These are phyloP conservation scores for Chlorokybus atmophyticus DNA, from an alignment of 139 green algal genomes.

Conservation along the genomic window DNA sequence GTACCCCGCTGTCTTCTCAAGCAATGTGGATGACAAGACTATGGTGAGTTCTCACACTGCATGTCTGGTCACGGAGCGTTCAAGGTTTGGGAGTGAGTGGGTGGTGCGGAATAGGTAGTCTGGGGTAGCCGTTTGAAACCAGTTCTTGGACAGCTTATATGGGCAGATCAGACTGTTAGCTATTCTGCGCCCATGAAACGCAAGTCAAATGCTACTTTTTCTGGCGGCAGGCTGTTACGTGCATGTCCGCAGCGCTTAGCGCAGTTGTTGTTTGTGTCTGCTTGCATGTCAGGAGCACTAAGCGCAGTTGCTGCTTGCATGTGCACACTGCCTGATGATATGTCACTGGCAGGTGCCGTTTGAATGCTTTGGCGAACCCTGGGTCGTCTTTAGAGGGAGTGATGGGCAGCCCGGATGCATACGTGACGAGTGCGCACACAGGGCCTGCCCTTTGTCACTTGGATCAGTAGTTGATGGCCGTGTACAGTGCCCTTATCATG, in stretches of 20 bases:
- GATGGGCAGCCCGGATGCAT: conserved; percentile 56
- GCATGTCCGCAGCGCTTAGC: not conserved
- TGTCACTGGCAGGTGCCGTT: conserved; percentile 43
- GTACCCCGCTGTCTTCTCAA: conserved; percentile 33
- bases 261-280: not conserved
- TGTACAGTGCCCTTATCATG: conserved; percentile 79
- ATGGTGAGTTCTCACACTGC: conserved; percentile 11
- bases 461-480: conserved; percentile 49
- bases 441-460: conserved; percentile 80
- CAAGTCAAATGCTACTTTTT: not conserved
- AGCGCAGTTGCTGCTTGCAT: conserved; percentile 8
- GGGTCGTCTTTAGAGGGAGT: conserved; percentile 81
- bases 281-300: not conserved
- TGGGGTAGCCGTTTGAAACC: not conserved
- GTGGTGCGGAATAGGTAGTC: no score
- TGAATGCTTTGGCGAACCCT: conserved; percentile 86
- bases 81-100: no score
- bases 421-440: conserved; percentile 82
- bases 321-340: not conserved
- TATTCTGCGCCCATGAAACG: not conserved
- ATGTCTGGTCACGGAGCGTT: not conserved
- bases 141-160: not conserved
- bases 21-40: conserved; percentile 11
- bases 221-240: not conserved
- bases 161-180: not conserved